These are phyloP conservation scores for Pleurotus sapidus DNA, from an alignment of 768 basidiomycete species.

Conservation along the genomic window DNA sequence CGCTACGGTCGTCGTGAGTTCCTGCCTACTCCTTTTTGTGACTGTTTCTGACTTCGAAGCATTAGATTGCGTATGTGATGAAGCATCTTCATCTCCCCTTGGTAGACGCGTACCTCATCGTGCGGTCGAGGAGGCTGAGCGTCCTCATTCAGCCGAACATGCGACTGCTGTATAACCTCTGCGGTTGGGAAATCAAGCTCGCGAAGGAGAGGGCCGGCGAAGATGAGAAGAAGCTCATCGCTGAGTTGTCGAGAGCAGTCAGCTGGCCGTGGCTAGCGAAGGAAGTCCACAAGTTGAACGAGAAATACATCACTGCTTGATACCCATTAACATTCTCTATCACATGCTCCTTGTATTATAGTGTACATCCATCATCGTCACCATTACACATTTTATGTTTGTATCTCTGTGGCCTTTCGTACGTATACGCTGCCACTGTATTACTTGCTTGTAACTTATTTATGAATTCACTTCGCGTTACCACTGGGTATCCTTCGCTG, in stretches of 20 bases:
- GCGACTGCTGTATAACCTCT: conserved; percentile 90
- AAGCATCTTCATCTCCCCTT: conserved; percentile 82
- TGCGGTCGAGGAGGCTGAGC: conserved; percentile 83
- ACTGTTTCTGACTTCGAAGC: neutral
- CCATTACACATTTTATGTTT: too few relatives aligned
- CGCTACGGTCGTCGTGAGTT: conserved; percentile 84
- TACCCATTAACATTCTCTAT: too few relatives aligned
- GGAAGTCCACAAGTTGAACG: conserved; percentile 83
- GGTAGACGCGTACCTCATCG: conserved; percentile 92
- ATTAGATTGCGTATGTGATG: conserved; percentile 95
- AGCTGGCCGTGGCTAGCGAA: conserved; percentile 84
- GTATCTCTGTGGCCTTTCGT: too few relatives aligned
- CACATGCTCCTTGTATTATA: too few relatives aligned
- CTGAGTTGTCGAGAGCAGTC: conserved; percentile 64
- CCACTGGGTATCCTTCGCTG: too few relatives aligned
- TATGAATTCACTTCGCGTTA: too few relatives aligned
- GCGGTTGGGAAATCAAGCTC: conserved; percentile 93
- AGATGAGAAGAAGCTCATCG: conserved; percentile 46
- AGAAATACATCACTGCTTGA: conserved; percentile 58
- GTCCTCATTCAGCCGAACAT: conserved; percentile 96
- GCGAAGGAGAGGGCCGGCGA: conserved; percentile 67
- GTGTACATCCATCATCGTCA: too few relatives aligned
- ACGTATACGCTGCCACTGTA: too few relatives aligned
- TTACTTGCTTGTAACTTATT: too few relatives aligned
- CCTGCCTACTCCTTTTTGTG: conserved; percentile 4